A percentile compares a stretch with the other conserved stretches of the same genome.
These are phyloP conservation scores for Hypoxylon sp. DNA, from an alignment of 2,329 filamentous ascomycete genomes.

Conservation along the genomic window DNA sequence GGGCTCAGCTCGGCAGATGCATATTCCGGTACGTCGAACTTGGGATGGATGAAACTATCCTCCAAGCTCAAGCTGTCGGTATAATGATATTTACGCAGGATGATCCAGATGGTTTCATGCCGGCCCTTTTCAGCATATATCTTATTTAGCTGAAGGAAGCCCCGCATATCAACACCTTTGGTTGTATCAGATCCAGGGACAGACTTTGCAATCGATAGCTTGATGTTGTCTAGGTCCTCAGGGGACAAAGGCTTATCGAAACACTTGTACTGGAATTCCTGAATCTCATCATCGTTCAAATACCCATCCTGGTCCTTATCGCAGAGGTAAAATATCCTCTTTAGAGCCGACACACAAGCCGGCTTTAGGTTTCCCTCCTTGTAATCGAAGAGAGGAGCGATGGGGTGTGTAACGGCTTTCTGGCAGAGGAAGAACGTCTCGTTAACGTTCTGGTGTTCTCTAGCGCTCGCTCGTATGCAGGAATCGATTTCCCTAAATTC, in stretches of 20 bases:
- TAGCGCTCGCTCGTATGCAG: slow-evolving; percentile 93
- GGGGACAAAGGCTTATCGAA: slow-evolving; percentile 88
- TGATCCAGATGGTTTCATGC: slow-evolving; percentile 98
- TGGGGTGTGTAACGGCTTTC: slow-evolving; percentile 96
- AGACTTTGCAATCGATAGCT: slow-evolving; percentile 82
- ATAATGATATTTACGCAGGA: slow-evolving; percentile 93
- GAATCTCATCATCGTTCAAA: slow-evolving; percentile 90
- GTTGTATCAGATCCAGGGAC: slow-evolving; percentile 73
- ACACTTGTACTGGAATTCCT: slow-evolving; percentile 90
- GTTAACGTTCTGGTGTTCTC: slow-evolving; percentile 93
- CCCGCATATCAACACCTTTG: slow-evolving; percentile 82
- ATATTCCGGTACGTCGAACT: slow-evolving; percentile 92
- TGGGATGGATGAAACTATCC: slow-evolving; percentile 91
- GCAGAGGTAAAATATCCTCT: slow-evolving; percentile 93
- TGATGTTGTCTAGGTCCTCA: slow-evolving; percentile 92
- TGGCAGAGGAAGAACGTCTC: slow-evolving; percentile 98
- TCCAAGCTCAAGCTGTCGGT: slow-evolving; percentile 94
- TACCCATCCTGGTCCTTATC: slow-evolving; percentile 97
- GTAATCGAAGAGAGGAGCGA: slow-evolving; percentile 95
- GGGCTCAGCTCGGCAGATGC: slow-evolving; percentile 95
- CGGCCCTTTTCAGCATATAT: slow-evolving; percentile 97
- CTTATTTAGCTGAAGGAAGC: slow-evolving; percentile 93
- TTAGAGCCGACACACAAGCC: slow-evolving; percentile 86
- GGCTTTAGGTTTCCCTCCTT: slow-evolving; percentile 93
- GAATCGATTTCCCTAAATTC: slow-evolving; percentile 99